Base-by-base conservation (phyloP, 2,329 filamentous ascomycete species). In the Cladosporium velox region DNA sequence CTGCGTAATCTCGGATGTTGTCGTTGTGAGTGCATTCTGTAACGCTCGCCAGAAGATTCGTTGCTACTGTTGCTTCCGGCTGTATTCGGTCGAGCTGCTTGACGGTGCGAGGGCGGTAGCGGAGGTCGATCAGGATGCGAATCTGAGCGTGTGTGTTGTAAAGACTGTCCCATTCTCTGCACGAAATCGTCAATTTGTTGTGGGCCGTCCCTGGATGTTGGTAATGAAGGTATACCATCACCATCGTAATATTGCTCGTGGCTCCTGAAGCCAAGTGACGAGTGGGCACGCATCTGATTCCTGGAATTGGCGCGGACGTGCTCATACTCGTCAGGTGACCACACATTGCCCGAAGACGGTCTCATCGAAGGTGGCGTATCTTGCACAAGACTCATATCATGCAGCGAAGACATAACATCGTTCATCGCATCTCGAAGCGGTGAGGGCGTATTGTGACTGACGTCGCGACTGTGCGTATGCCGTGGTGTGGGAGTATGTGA, bases 381-480 rank as follows among this genome's bases (percentile, higher is more conserved):
- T 34, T 69, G 84, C 51, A 86, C 82, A 71, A 89, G 83, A 21
- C 90, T 90, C 83, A 99, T 91, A 67, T 93, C 93, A 75, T 96
- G 90, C 52, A 99, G 80, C 65, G 95, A 96, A 70, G 95, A 92
- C 88, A 98, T 97, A 4, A 99, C 93, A 77, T 96, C 94, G 75
- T 98, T 94, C 93, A 99, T 99, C 1, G 95, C 95, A 77, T 93
- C 92, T 67, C 95, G 86, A 3, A 99, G 81, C 0, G 95, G 95
- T 2, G 95, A 98, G 1, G 95, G 95, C 0, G 95, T 99, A 73
- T 77, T 77, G 30, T 74, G 72, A 62, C 70, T 75, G 7, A 58
- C 69, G 8, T 70, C 72, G 84, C 86, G 87, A 12, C 38, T 44
- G 18, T 44, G 38, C 1, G 91, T 88, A 5, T 92, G 93, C 4